A percentile compares a stretch with the other conserved stretches of the same genome.
phyloP scores from a whole-genome alignment of 192 early-diverging fungal genomes.

The Coemansia sp. region DNA sequence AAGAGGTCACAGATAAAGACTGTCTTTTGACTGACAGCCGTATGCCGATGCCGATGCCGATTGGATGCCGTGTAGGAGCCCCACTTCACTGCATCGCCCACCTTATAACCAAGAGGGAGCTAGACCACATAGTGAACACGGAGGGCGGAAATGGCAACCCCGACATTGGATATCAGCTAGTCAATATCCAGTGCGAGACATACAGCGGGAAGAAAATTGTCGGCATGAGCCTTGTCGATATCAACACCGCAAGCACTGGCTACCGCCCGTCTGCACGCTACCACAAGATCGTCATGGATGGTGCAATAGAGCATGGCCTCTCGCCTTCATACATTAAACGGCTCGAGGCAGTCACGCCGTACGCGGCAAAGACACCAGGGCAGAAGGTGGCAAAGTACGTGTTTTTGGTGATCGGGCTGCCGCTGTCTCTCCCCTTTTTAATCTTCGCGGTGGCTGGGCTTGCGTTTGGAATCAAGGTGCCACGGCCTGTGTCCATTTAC shows the following conservation, averaged over 20 bases:
- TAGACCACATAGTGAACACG: conserved; percentile 45
- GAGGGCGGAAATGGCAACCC: conserved; percentile 49
- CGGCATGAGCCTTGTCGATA: conserved; percentile 32
- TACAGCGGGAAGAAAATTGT: conserved; percentile 22
- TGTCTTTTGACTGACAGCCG: not conserved
- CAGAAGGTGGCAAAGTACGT: conserved; percentile 33
- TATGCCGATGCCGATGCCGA: not conserved
- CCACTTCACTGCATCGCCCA: conserved; percentile 48
- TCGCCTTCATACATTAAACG: conserved; percentile 34
- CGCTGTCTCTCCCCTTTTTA: conserved; percentile 18
- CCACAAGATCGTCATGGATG: conserved; percentile 33
- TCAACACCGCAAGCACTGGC: not conserved
- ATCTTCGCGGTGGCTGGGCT: conserved; percentile 10
- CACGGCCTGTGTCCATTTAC: conserved; percentile 19
- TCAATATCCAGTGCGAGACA: conserved; percentile 28
- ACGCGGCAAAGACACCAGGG: conserved; percentile 18
- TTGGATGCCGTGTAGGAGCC: conserved; percentile 19
- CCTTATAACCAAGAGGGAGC: conserved; percentile 34
- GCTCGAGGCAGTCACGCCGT: conserved; percentile 24
- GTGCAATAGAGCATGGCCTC: conserved; percentile 39
- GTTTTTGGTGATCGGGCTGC: conserved; percentile 13
- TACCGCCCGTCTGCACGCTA: conserved; percentile 45
- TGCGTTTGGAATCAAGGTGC: conserved; percentile 26
- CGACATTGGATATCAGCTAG: conserved; percentile 43
- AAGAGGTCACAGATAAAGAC: not conserved